Base-by-base conservation (phyloP, 106 monocot genomes). In the Posidonia australis region DNA sequence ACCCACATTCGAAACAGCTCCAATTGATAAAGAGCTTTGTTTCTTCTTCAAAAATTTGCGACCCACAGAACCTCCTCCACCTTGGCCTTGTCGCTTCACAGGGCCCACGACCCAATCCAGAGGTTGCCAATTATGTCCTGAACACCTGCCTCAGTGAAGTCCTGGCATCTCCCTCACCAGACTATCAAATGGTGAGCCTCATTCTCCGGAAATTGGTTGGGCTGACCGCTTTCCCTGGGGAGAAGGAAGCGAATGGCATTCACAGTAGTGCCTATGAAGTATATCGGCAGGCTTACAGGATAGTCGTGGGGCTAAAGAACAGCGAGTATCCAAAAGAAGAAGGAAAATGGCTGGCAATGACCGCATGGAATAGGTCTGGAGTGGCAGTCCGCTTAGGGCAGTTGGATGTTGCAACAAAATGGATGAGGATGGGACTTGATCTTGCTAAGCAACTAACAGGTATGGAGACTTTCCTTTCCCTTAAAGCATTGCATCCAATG, bases 381-480 rank as follows among this genome's bases (percentile, higher is more conserved):
- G 23, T 77, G 43, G 80, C 84, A 10, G 59, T 83, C 17, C 73
- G 87, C 23, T 54, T 87, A 18, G 66, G 73, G 13, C 90, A 91
- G 21, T 77, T 66, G 24, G 71, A 60, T 25, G 69, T 64, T 9
- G 90, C 87, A 1, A 81, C 62, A 58, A 98, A 66, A 45, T 90
- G 96, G 96, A 91, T 98, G 90, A 98, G 83, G 31, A 77, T 98
- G 72, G 86, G 89, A 3, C 54, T 98, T 61, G 90, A 98, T 70
- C 58, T 98, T 3, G 81, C 87, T 0, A 63, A 68, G 49, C 84
- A 77, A 16, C 44, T 85, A 4, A 43, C 21, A 3, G 84, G 87
- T 60, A 84, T 96, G 86, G 77, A 84, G 27, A 36, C 36, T 24
- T 57, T 22, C 19, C 52, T 20, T 22, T 52, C 36, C 36, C 52